Base-by-base conservation (phyloP, 2,329 filamentous ascomycete species). In the Iodosphaeria phyllophila region DNA sequence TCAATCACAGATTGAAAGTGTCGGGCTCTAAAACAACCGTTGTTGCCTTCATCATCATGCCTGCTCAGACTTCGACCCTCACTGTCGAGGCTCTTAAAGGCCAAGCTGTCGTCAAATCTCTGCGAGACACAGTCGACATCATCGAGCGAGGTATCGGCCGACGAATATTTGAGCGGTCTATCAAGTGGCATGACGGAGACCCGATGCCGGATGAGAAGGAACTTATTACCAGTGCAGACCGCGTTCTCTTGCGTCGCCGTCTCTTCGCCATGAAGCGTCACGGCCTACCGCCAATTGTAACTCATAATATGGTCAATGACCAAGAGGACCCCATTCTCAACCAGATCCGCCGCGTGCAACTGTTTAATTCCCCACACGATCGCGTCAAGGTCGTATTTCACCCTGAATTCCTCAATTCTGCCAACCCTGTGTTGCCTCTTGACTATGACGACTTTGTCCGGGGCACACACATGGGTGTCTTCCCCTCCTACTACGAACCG, bases 391-490 rank as follows among this genome's bases (percentile, higher is more conserved):
- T 98, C 31, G 64, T 98, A 35, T 98, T 98, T 68, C 89, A 98
- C 46, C 89, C 89, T 5, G 89, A 95, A 51, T 98, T 98, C 55
- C 57, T 98, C 37, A 93, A 84, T 59, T 91, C 86, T 1, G 74
- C 82, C 28, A 95, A 93, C 54, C 86, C 89, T 0, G 84, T 98
- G 3, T 62, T 98, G 17, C 84, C 89, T 11, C 64, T 98, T 43
- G 89, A 95, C 54, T 95, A 98, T 42, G 89, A 98, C 43, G 89
- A 98, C 49, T 98, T 98, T 45, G 89, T 98, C 22, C 80, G 89
- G 28, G 89, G 89, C 35, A 95, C 86, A 20, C 86, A 98, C 51
- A 57, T 98, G 44, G 89, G 89, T 41, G 72, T 98, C 29, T 98
- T 98, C 54, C 65, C 86, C 13, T 95, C 89, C 3, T 95, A 95